Percentiles rank a stretch among this genome's conserved stretches.
Conservation (phyloP, 2,329 filamentous ascomycete genomes). For the Fusarium staphyleae region DNA sequence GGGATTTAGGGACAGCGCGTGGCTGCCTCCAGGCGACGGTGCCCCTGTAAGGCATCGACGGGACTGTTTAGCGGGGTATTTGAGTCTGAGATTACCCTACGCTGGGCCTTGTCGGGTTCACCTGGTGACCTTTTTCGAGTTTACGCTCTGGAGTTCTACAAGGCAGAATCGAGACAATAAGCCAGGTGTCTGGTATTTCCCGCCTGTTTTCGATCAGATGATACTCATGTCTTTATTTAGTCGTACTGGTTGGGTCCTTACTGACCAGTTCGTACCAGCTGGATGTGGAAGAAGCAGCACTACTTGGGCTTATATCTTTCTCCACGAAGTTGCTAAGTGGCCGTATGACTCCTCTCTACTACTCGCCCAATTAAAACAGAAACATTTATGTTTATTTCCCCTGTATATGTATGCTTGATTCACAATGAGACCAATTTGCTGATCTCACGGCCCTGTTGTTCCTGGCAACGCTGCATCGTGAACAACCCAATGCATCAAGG, state of each 20-base stretch:
- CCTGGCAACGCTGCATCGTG: constrained; percentile 1
- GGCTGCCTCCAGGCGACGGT: too few relatives aligned
- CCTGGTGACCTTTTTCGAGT: too few relatives aligned
- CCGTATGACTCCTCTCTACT: constrained; percentile 3
- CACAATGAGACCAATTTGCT: background rate
- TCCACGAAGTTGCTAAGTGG: constrained; percentile 1
- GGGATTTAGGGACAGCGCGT: constrained; percentile 1
- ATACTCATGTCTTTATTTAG: background rate
- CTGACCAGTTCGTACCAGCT: background rate
- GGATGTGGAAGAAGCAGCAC: background rate
- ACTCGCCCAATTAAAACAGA: too few relatives aligned
- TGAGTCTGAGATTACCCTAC: too few relatives aligned
- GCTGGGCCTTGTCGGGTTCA: too few relatives aligned
- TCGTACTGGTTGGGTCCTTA: background rate
- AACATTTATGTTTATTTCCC: background rate
- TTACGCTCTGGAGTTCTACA: too few relatives aligned
- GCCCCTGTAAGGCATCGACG: too few relatives aligned
- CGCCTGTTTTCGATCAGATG: too few relatives aligned
- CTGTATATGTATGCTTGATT: background rate
- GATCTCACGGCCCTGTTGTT: background rate
- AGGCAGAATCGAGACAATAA: too few relatives aligned
- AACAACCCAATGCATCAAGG: background rate
- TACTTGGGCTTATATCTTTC: background rate
- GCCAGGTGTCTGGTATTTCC: too few relatives aligned
- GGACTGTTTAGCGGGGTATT: too few relatives aligned